Base-by-base conservation (phyloP, 2,329 filamentous ascomycete genomes). In the Alternaria triticina region DNA sequence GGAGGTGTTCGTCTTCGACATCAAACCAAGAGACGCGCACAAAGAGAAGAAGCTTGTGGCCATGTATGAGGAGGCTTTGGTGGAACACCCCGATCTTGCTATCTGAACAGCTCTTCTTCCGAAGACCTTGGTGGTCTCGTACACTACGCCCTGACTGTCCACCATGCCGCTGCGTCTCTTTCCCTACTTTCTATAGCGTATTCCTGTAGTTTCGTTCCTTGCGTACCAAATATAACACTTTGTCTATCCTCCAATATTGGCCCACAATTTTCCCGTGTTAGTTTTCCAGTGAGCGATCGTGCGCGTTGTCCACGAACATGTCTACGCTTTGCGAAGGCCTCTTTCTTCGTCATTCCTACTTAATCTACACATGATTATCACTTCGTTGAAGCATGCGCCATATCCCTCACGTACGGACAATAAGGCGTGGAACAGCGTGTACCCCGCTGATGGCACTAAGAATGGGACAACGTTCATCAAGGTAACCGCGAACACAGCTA, bases 11-110 rank as follows among this genome's bases (percentile, higher is more conserved):
- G 57, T 59, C 11, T 59, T 59, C 30, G 47, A 54, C 9, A 33
- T 59, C 20, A 54, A 54, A 40, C 57, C 57, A 33, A 54, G 57
- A 20, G 49, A 59, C 15, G 47, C 36, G 1, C 9, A 46, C 5
- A 59, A 59, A 40, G 57, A 51, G 20, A 59, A 59, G 57, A 27
- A 46, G 40, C 22, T 54, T 5, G 49, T 54, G 7, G 15, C 49
- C 13, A 59, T 59, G 57, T 59, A 33, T 12, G 47, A 54, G 40
- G 57, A 59, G 27, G 57, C 47, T 15, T 7, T 59, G 27, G 22
- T 40, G 33, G 57, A 52, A 23, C 36, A 33, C 9, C 17, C 40
- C 28, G 57, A 54, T 54, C 20, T 59, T 45, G 47, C 40, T 8
- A n/a, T 54, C 7, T 59, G n/a, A 59, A 30, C 17, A 12, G 6